Conservation (phyloP, 768 basidiomycete genomes). For the Lyophyllum semitale region DNA sequence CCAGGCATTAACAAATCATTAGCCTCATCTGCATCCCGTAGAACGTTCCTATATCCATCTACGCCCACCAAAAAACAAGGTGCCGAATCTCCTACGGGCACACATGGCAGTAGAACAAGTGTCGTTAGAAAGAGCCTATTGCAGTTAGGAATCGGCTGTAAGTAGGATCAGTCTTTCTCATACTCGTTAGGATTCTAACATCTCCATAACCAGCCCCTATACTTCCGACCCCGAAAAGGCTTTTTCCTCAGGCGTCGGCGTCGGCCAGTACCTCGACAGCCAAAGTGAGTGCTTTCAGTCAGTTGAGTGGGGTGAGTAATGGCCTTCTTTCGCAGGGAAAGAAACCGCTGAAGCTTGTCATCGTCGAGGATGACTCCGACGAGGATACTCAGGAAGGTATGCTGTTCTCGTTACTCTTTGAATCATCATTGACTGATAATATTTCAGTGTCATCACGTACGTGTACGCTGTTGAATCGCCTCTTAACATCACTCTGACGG, state of each 20-base stretch:
- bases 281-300: neutral
- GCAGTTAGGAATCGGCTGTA: neutral
- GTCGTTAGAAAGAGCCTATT: neutral
- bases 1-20: neutral
- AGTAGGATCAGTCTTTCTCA: neutral
- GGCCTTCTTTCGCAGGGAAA: neutral
- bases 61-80: neutral
- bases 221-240: neutral
- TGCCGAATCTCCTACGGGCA: neutral
- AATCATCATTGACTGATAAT: no score
- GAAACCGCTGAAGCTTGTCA: neutral
- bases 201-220: neutral
- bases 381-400: constrained; percentile 11
- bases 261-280: neutral
- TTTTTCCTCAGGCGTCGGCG: neutral
- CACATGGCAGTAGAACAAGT: neutral
- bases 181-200: neutral
- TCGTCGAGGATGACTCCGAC: constrained; percentile 14
- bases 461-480: no score
- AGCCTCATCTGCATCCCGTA: neutral
- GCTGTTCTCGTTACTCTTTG: no score
- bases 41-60: neutral
- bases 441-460: no score
- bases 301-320: no score
- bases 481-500: neutral